Evolutionary conservation across 768 basidiomycete genomes (phyloP).

Genomic region (Dacryopinax primogenitus): DNA sequence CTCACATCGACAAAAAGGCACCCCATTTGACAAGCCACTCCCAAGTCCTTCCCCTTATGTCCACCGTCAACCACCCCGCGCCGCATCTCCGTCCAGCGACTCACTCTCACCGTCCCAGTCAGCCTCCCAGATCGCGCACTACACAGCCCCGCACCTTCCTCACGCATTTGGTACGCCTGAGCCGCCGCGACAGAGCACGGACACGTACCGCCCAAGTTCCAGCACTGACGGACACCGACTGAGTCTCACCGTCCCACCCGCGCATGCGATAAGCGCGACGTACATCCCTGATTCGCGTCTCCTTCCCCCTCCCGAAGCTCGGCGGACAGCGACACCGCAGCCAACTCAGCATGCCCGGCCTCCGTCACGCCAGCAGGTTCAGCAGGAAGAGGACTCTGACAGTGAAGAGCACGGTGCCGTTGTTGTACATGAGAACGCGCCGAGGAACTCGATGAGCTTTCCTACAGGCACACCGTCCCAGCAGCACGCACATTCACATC

Average conservation of each 20-base stretch:
- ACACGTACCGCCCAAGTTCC: not conserved
- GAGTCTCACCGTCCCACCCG: not conserved
- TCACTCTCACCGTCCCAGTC: constrained; percentile 67
- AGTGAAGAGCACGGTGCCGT: not conserved
- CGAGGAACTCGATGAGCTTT: not conserved
- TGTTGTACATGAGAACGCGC: not conserved
- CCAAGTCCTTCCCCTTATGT: not conserved
- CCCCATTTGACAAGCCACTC: not conserved
- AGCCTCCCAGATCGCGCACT: constrained; percentile 43
- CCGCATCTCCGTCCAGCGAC: constrained; percentile 7
- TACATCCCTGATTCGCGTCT: not conserved
- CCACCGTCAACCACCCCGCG: not conserved
- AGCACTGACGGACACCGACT: not conserved
- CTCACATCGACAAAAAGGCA: not conserved
- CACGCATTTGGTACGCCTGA: not conserved
- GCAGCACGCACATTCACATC: not conserved
- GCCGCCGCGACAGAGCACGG: not conserved
- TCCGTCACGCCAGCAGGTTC: not conserved
- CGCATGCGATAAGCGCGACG: not conserved
- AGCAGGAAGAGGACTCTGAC: not conserved
- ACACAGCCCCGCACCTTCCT: not conserved
- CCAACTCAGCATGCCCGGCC: not conserved
- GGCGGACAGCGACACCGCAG: not conserved
- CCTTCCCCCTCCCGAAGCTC: not conserved
- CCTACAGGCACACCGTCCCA: not conserved